Evolutionary conservation across 352 stramenopile genomes (phyloP), one percentile per base, ranked within the genome.

Genomic region (Phytophthora pini): DNA sequence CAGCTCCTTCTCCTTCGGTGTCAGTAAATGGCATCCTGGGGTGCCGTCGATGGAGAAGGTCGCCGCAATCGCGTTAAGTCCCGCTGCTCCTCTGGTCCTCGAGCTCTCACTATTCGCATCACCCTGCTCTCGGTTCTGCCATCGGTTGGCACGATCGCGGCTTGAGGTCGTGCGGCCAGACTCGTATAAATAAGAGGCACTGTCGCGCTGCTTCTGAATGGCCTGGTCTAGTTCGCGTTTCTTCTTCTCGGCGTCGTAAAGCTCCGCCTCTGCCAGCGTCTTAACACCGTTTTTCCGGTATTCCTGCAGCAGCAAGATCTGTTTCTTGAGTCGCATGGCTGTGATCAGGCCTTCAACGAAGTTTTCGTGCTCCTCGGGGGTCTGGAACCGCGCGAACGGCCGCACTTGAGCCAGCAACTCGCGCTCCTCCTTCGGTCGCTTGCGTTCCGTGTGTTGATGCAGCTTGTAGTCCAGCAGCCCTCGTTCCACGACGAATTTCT

Each of bases 241-340:
- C 66, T 93, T 89, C 68, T 98, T 98, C 65, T 98, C 94, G 12
- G 90, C 82, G 66, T 99, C 96, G 65, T 98, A 99, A 43, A 97
- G 70, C 72, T 99, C 95, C 4, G 91, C 95, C 74, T 99, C 96
- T 0, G 88, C 92, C 8, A 99, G 79, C 27, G 96, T 97, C 8
- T 82, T 90, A 31, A 99, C 95, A 34, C 97, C 97, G 48, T 98
- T 96, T 45, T 94, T 89, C 41, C 96, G 93, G 76, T 98, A 98
- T 68, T 98, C 95, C 80, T 99, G 94, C 61, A 99, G 74, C 68
- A 98, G 73, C 66, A 96, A 71, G 70, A 99, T 99, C 82, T 98
- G 93, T 70, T 98, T 98, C 31, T 96, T 90, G 17, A 99, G 77
- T 17, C 86, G 77, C 80, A 98, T 98, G 32, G 85, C 84, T 22